These are phyloP conservation scores for Capsella rubella DNA, from an alignment of 441 rosid genomes.

Conservation along the genomic window DNA sequence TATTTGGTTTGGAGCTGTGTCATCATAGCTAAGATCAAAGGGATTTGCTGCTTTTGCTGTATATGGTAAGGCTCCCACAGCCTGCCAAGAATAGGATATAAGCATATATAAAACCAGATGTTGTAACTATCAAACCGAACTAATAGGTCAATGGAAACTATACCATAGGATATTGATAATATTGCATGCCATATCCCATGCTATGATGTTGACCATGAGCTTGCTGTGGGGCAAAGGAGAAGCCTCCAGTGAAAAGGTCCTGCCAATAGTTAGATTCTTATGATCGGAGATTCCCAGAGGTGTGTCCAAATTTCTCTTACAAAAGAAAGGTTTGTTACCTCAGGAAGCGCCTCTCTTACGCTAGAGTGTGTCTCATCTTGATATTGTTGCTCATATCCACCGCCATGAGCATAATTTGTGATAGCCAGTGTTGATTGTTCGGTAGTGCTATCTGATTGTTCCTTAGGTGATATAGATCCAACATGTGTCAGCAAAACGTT, in stretches of 20 bases:
- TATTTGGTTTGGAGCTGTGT: slow-evolving; percentile 48
- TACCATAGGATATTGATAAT: slow-evolving; percentile 67
- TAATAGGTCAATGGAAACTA: slow-evolving; percentile 21
- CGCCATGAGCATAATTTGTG: slow-evolving; percentile 45
- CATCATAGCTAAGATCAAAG: slow-evolving; percentile 57
- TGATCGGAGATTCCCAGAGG: slow-evolving; percentile 8
- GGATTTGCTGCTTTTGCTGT: slow-evolving; percentile 65
- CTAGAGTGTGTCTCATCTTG: slow-evolving; percentile 46
- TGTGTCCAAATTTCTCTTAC: slow-evolving; percentile 14
- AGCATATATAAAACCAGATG: neutral
- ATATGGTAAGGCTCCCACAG: slow-evolving; percentile 44
- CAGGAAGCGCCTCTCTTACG: slow-evolving; percentile 77
- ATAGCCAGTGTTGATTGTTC: slow-evolving; percentile 45
- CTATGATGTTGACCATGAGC: slow-evolving; percentile 53
- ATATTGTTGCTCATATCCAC: slow-evolving; percentile 43
- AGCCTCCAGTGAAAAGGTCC: slow-evolving; percentile 78
- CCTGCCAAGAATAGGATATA: slow-evolving; percentile 47
- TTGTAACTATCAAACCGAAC: neutral
- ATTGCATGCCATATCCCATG: slow-evolving; percentile 58
- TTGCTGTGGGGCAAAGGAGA: slow-evolving; percentile 49
- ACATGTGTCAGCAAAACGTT: slow-evolving; percentile 47
- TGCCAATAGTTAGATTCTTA: slow-evolving; percentile 44
- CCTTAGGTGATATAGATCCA: slow-evolving; percentile 43
- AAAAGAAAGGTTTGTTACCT: slow-evolving; percentile 46
- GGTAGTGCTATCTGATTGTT: slow-evolving; percentile 39